Percentiles rank a stretch among this genome's conserved stretches.
Conservation (phyloP, 2,329 filamentous ascomycete genomes). For the Colletotrichum sp. region DNA sequence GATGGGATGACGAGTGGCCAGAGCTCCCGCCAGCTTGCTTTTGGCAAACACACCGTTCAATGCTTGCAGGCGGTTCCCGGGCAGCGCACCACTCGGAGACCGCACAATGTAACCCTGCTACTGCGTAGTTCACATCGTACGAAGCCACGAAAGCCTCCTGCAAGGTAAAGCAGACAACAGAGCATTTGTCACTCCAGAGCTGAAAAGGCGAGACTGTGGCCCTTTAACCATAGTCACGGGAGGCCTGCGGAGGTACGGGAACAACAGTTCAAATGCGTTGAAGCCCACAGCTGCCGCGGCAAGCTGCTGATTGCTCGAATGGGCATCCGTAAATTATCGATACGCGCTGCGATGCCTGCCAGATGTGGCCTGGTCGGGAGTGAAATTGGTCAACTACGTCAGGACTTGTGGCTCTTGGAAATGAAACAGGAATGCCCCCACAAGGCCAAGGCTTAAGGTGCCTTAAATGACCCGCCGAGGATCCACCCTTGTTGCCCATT, state of each 20-base stretch:
- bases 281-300: background rate
- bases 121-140: background rate
- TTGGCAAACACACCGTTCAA: background rate
- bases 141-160: background rate
- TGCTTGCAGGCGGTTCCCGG: background rate
- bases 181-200: background rate
- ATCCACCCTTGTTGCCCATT: background rate
- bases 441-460: constrained; percentile 14
- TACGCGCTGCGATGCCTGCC: background rate
- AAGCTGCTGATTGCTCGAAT: background rate
- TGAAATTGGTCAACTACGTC: constrained; percentile 16
- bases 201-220: background rate
- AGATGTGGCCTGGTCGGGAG: background rate
- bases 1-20: constrained; percentile 7
- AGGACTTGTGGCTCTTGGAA: constrained; percentile 13
- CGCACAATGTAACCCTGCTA: background rate
- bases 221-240: background rate
- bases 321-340: background rate
- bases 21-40: constrained; percentile 7
- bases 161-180: background rate
- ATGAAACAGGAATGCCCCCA: constrained; percentile 17
- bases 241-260: background rate
- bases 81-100: background rate
- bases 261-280: background rate
- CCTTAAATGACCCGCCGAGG: background rate